Conservation (phyloP, 2,329 filamentous ascomycete genomes). For the Penicillium rolfsii region DNA sequence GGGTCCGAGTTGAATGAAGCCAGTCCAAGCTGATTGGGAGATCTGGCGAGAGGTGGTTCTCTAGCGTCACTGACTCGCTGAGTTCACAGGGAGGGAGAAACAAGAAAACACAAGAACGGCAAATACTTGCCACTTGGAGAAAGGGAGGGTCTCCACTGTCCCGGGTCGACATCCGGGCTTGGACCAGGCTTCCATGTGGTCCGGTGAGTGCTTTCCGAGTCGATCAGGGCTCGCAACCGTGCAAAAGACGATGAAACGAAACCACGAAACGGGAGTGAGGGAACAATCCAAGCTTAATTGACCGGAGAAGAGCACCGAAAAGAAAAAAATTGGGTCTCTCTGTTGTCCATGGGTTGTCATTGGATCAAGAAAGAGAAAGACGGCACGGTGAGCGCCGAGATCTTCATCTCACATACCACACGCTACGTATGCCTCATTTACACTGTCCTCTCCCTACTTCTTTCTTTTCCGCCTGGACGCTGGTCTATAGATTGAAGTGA, state of each 20-base stretch:
- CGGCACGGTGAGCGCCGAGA: constrained; percentile 28
- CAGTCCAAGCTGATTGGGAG: not conserved
- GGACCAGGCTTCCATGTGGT: constrained; percentile 31
- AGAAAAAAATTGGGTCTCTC: not conserved
- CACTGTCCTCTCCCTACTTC: not conserved
- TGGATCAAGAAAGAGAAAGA: not conserved
- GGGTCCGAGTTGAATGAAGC: not conserved
- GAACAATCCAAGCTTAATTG: not conserved
- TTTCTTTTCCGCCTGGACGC: not conserved
- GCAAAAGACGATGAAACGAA: constrained; percentile 17
- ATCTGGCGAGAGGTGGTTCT: not conserved
- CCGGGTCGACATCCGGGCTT: constrained; percentile 24
- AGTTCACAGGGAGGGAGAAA: not conserved
- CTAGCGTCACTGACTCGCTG: not conserved
- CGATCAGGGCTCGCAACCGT: constrained; percentile 27
- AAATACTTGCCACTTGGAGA: constrained; percentile 3
- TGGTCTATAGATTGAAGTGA: not conserved
- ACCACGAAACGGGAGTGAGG: constrained; percentile 13
- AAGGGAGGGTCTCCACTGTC: constrained; percentile 12
- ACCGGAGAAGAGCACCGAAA: not conserved
- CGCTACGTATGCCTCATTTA: constrained; percentile 1
- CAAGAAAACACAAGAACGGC: not conserved
- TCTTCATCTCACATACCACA: constrained; percentile 24
- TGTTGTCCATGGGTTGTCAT: not conserved
- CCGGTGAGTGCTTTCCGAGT: constrained; percentile 32